Conservation (phyloP, 257 asterid genomes). For the Ballota nigra region DNA sequence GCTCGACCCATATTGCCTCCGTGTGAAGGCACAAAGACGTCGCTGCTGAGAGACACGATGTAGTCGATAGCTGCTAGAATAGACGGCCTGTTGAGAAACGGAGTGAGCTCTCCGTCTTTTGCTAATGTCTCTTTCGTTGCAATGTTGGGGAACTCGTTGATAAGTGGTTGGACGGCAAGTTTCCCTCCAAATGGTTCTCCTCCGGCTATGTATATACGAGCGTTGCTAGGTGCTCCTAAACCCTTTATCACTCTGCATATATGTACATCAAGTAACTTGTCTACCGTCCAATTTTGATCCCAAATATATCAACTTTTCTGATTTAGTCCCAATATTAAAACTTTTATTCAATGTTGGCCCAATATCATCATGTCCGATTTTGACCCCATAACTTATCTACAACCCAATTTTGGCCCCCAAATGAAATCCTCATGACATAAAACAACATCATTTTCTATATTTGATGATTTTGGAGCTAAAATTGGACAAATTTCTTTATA, state of each 20-base stretch:
- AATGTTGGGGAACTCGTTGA: constrained; percentile 50
- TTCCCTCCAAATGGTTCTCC: constrained; percentile 66
- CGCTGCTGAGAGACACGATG: constrained; percentile 55
- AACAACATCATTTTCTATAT: no score
- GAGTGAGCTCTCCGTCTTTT: constrained; percentile 51
- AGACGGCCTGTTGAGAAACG: constrained; percentile 47
- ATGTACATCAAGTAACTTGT: neutral
- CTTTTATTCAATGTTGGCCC: no score
- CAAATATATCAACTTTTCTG: no score
- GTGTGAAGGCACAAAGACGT: constrained; percentile 59
- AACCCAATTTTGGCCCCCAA: no score
- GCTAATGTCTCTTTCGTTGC: constrained; percentile 43
- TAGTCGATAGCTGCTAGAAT: constrained; percentile 63
- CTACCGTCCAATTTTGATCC: no score
- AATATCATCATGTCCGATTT: no score
- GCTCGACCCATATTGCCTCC: constrained; percentile 74
- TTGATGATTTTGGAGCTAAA: no score
- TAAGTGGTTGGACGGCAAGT: constrained; percentile 41
- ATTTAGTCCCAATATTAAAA: no score
- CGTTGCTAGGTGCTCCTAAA: constrained; percentile 42
- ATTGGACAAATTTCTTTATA: no score
- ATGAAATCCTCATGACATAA: no score
- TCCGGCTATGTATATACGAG: constrained; percentile 52
- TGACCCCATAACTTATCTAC: no score
- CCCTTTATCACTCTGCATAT: constrained; percentile 45